phyloP scores from a whole-genome alignment of 148 eudicot genomes.

The Dysphania ambrosioides region DNA sequence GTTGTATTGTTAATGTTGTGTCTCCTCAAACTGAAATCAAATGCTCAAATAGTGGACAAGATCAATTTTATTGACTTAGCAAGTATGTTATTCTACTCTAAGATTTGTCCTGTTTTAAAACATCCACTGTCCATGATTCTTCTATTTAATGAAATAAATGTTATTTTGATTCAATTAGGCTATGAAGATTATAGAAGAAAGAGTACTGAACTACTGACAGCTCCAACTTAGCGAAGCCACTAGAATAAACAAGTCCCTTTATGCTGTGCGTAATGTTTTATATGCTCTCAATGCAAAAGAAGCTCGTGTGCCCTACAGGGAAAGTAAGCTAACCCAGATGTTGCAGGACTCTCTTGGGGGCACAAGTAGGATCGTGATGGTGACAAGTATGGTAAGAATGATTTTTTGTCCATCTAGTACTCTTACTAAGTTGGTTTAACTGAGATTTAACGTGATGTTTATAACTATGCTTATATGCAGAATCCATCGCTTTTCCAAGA shows the following conservation, averaged over 20 bases:
- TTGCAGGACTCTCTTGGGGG: constrained; percentile 85
- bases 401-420: background rate
- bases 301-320: constrained; percentile 75
- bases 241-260: constrained; percentile 60
- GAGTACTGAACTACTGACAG: constrained; percentile 50
- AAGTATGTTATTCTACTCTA: constrained; percentile 39
- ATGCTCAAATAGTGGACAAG: constrained; percentile 48
- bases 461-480: constrained; percentile 33
- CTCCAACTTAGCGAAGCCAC: constrained; percentile 43
- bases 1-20: constrained; percentile 52
- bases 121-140: background rate
- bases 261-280: constrained; percentile 68
- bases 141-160: too few relatives aligned
- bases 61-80: constrained; percentile 88
- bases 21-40: constrained; percentile 39
- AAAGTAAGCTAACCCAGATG: constrained; percentile 71
- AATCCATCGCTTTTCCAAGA: constrained; percentile 64
- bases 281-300: constrained; percentile 70
- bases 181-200: constrained; percentile 70
- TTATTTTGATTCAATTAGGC: constrained; percentile 38
- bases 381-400: constrained; percentile 68
- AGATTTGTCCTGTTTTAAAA: background rate
- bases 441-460: background rate
- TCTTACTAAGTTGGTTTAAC: background rate
- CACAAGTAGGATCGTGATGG: constrained; percentile 47